Evolutionary conservation across 345 rosid species (phyloP).

Genomic region (Boechera retrofracta): DNA sequence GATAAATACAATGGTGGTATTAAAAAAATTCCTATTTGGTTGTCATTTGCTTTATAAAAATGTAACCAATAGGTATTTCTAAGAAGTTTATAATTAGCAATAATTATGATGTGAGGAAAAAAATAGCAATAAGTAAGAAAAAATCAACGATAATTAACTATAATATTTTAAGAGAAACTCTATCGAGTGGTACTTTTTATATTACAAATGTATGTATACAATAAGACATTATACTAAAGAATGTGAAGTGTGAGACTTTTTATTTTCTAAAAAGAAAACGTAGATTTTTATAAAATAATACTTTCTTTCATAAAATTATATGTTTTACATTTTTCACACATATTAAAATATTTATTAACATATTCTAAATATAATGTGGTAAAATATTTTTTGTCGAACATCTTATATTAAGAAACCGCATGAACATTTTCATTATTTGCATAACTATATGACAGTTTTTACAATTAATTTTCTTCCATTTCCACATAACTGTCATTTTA

Average conservation of each 20-base stretch:
- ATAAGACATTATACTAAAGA: neutral
- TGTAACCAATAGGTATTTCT: conserved; percentile 12
- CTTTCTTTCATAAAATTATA: neutral
- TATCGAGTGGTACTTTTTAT: neutral
- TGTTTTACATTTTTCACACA: neutral
- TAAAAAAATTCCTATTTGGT: conserved; percentile 24
- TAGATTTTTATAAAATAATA: neutral
- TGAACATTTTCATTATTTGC: neutral
- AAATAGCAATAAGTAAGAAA: conserved; percentile 5
- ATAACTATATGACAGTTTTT: too few relatives aligned
- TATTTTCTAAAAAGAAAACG: too few relatives aligned
- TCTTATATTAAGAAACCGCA: neutral
- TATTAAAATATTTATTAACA: neutral
- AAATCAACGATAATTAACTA: conserved; percentile 20
- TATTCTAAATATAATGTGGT: neutral
- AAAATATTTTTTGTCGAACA: neutral
- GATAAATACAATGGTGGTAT: conserved; percentile 22
- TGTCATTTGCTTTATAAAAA: conserved; percentile 35
- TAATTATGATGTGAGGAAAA: conserved; percentile 10
- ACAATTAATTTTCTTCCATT: too few relatives aligned
- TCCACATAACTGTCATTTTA: too few relatives aligned
- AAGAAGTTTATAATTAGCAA: neutral
- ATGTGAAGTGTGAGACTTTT: neutral
- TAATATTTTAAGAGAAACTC: neutral
- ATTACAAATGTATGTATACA: neutral